These are phyloP conservation scores for Huiozyma naganishii DNA, from an alignment of 805 yeast species.

Conservation along the genomic window DNA sequence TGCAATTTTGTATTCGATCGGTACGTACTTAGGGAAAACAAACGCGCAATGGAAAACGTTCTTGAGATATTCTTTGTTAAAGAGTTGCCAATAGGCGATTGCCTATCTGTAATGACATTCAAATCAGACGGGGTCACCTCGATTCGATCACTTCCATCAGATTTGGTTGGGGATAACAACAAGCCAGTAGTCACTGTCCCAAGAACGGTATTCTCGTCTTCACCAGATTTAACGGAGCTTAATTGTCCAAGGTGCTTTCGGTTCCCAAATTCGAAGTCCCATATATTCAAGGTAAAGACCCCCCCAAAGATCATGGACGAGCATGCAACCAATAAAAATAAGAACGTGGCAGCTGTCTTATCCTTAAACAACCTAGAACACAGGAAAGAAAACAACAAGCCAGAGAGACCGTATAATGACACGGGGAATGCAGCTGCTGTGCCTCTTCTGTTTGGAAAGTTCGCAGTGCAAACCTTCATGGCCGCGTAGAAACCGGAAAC, in stretches of 20 bases:
- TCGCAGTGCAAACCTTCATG: conserved; percentile 36
- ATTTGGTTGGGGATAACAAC: not conserved
- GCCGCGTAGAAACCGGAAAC: conserved; percentile 50
- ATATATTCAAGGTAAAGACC: conserved; percentile 13
- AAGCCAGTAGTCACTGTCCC: not conserved
- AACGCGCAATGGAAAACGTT: not conserved
- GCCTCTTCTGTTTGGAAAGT: conserved; percentile 63
- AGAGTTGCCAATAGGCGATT: not conserved
- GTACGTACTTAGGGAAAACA: not conserved
- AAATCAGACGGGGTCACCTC: not conserved
- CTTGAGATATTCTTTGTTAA: not conserved
- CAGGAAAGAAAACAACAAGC: conserved; percentile 49
- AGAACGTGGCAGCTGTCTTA: conserved; percentile 43
- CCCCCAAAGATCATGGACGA: conserved; percentile 27
- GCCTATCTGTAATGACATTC: not conserved
- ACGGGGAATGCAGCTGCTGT: conserved; percentile 61
- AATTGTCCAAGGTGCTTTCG: not conserved
- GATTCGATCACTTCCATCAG: not conserved
- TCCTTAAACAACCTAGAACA: conserved; percentile 43
- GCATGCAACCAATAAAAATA: conserved; percentile 45
- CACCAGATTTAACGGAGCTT: not conserved
- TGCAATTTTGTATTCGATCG: not conserved
- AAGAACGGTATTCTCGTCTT: not conserved
- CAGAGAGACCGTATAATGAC: conserved; percentile 60
- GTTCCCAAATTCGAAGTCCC: not conserved